A percentile compares a stretch with the other conserved stretches of the same genome.
Evolutionary conservation across 331 rosid genomes (phyloP).

Genomic region (Cydonia oblonga): DNA sequence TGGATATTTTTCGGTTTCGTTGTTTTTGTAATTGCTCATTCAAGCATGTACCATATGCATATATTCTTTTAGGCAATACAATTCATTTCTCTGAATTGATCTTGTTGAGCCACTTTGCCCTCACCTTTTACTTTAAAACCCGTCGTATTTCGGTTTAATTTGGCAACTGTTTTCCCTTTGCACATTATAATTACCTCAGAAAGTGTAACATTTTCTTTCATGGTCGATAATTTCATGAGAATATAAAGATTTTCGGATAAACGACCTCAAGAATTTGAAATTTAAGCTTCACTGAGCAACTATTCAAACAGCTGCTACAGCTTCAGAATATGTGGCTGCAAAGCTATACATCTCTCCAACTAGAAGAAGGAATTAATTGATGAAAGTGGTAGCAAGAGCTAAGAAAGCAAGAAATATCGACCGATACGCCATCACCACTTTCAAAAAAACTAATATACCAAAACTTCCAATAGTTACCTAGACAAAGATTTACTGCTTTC

Average conservation of each 20-base stretch:
- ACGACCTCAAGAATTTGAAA: too few relatives aligned
- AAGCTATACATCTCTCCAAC: neutral
- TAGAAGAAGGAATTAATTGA: neutral
- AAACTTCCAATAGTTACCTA: neutral
- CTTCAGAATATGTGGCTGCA: too few relatives aligned
- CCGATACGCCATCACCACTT: neutral
- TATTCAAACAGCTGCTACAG: too few relatives aligned
- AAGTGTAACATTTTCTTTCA: too few relatives aligned
- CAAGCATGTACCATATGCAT: slow-evolving; percentile 1
- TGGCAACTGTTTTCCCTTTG: too few relatives aligned
- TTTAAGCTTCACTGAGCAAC: too few relatives aligned
- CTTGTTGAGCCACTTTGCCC: neutral
- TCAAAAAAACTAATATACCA: neutral
- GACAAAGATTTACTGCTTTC: slow-evolving; percentile 26
- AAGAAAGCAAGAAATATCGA: neutral
- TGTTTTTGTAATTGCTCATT: neutral
- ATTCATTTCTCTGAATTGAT: neutral
- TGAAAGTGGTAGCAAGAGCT: neutral
- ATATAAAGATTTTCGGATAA: too few relatives aligned
- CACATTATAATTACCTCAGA: too few relatives aligned
- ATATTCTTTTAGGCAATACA: neutral
- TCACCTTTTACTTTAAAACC: neutral
- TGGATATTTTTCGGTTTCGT: neutral
- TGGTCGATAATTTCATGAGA: too few relatives aligned
- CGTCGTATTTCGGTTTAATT: too few relatives aligned